A percentile compares a stretch with the other conserved stretches of the same genome.
Conservation (phyloP, 169 alveolate species). For the Gregarina niphandrodes region DNA sequence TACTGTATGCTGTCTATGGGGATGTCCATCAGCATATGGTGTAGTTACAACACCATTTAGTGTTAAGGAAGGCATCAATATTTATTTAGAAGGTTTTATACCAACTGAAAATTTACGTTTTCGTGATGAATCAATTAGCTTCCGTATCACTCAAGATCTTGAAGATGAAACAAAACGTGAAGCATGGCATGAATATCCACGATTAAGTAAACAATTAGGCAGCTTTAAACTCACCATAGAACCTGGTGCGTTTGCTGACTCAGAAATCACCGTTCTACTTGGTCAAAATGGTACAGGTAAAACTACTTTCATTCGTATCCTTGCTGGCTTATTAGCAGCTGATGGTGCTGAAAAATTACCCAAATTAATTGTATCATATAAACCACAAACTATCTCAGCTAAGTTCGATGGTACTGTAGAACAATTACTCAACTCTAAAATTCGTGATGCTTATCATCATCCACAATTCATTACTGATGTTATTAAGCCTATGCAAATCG, state of each 20-base stretch:
- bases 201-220: constrained; percentile 23
- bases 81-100: constrained; percentile 89
- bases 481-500: constrained; percentile 77
- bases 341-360: constrained; percentile 65
- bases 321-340: constrained; percentile 77
- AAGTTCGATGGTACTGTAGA: constrained; percentile 72
- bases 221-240: constrained; percentile 20
- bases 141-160: constrained; percentile 22
- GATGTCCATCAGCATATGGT: constrained; percentile 95
- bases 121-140: constrained; percentile 80
- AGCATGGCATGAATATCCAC: constrained; percentile 37
- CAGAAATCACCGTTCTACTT: constrained; percentile 83
- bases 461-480: constrained; percentile 88
- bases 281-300: constrained; percentile 98
- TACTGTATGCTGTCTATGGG: constrained; percentile 94
- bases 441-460: constrained; percentile 58
- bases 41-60: constrained; percentile 97
- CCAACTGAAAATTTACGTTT: constrained; percentile 98
- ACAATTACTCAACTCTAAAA: constrained; percentile 62
- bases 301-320: constrained; percentile 85
- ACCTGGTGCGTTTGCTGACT: constrained; percentile 16
- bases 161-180: background rate
- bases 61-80: constrained; percentile 93
- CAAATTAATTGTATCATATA: constrained; percentile 69
- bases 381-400: constrained; percentile 92